These are phyloP conservation scores for Tylopilus vinaceipallidus DNA, from an alignment of 768 basidiomycete genomes.

Conservation along the genomic window DNA sequence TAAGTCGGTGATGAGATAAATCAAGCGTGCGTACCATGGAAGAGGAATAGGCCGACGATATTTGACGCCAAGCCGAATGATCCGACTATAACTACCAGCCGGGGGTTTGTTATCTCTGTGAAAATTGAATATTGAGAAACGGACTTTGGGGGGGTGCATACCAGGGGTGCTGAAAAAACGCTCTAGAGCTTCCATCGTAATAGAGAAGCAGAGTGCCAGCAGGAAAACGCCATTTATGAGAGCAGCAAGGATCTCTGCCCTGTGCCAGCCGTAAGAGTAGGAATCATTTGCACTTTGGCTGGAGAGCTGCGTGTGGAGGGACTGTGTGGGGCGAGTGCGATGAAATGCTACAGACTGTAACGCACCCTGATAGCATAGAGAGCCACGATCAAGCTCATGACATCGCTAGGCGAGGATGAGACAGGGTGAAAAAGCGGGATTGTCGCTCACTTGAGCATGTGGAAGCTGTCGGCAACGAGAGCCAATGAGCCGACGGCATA, in stretches of 20 bases:
- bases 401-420: conserved; percentile 64
- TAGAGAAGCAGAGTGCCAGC: conserved; percentile 94
- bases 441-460: conserved; percentile 89
- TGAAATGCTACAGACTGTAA: conserved; percentile 1
- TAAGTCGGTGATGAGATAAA: conserved; percentile 5
- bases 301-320: conserved; percentile 51
- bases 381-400: conserved; percentile 92
- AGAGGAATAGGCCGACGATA: conserved; percentile 88
- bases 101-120: conserved; percentile 85
- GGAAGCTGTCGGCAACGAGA: conserved; percentile 94
- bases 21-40: conserved; percentile 67
- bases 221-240: conserved; percentile 96
- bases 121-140: conserved; percentile 3
- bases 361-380: conserved; percentile 87
- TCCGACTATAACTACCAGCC: conserved; percentile 87
- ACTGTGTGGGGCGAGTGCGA: conserved; percentile 2
- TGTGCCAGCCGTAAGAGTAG: conserved; percentile 99
- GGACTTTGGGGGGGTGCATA: conserved; percentile 26
- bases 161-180: conserved; percentile 87
- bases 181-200: conserved; percentile 87
- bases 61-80: conserved; percentile 88
- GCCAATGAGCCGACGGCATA: conserved; percentile 96
- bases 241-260: conserved; percentile 94
- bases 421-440: not conserved
- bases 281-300: conserved; percentile 56